phyloP scores from a whole-genome alignment of 495 filamentous ascomycete genomes.

The Platismatia glauca region DNA sequence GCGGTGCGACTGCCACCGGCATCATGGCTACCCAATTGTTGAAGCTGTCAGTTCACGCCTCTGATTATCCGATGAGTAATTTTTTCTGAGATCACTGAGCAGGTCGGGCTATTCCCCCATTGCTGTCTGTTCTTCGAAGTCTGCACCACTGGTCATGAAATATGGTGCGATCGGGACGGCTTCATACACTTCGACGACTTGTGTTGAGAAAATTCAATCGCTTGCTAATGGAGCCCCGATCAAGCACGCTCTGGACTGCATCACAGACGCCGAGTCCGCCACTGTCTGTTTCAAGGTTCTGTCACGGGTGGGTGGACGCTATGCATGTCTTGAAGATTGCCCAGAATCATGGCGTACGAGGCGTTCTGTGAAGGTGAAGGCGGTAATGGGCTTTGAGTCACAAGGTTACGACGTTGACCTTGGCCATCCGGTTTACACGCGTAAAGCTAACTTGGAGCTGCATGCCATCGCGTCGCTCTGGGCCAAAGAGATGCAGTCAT shows the following conservation, averaged over 20 bases:
- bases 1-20: constrained; percentile 44
- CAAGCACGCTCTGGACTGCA: constrained; percentile 23
- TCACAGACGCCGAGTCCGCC: constrained; percentile 21
- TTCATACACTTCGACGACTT: constrained; percentile 33
- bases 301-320: constrained; percentile 31
- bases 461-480: constrained; percentile 21
- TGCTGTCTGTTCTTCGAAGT: constrained; percentile 37
- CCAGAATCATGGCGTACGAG: constrained; percentile 30
- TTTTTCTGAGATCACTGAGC: constrained; percentile 23
- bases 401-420: constrained; percentile 27
- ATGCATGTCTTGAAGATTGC: constrained; percentile 22
- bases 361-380: constrained; percentile 29
- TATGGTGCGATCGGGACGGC: constrained; percentile 34
- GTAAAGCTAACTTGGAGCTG: constrained; percentile 32
- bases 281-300: constrained; percentile 31
- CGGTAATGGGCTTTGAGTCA: constrained; percentile 33
- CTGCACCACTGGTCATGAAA: constrained; percentile 29
- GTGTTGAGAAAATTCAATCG: constrained; percentile 26
- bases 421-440: constrained; percentile 33
- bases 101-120: constrained; percentile 29
- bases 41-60: constrained; percentile 22
- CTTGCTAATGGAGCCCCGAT: constrained; percentile 26
- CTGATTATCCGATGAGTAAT: constrained; percentile 34
- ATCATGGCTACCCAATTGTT: constrained; percentile 49
- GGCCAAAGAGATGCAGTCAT: not conserved